phyloP scores from a whole-genome alignment of 2,329 filamentous ascomycete species.

The Aspergillus oerlinghausenensis region DNA sequence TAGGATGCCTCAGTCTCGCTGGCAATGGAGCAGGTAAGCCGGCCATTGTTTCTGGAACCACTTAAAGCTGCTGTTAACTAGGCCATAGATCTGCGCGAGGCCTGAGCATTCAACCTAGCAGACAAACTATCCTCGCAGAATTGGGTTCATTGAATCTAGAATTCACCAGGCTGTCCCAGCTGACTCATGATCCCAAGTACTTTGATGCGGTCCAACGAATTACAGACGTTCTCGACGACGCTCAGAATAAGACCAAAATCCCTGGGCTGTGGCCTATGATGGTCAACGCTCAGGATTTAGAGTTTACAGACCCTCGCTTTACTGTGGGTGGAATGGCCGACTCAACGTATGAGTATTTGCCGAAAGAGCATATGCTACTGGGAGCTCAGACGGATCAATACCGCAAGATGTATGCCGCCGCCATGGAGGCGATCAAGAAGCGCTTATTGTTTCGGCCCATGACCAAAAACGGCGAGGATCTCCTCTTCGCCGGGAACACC shows the following conservation, averaged over 20 bases:
- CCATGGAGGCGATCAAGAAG: slow-evolving; percentile 37
- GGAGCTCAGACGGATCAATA: slow-evolving; percentile 40
- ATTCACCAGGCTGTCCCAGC: slow-evolving; percentile 81
- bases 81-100: slow-evolving; percentile 25
- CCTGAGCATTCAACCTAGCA: slow-evolving; percentile 45
- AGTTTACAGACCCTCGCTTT: slow-evolving; percentile 32
- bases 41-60: background rate
- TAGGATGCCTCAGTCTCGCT: slow-evolving; percentile 80
- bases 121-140: slow-evolving; percentile 63
- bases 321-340: slow-evolving; percentile 45
- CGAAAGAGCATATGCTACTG: slow-evolving; percentile 45
- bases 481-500: slow-evolving; percentile 38
- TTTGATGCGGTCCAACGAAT: slow-evolving; percentile 87
- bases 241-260: slow-evolving; percentile 66
- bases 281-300: slow-evolving; percentile 53
- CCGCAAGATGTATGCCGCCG: slow-evolving; percentile 39
- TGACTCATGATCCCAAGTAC: slow-evolving; percentile 75
- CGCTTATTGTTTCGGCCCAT: slow-evolving; percentile 44
- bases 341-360: slow-evolving; percentile 48
- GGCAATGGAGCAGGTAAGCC: slow-evolving; percentile 65
- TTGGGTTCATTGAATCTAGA: slow-evolving; percentile 80
- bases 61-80: slow-evolving; percentile 3
- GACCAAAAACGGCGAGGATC: slow-evolving; percentile 34
- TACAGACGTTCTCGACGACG: slow-evolving; percentile 69
- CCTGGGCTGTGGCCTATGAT: slow-evolving; percentile 76